Evolutionary conservation across 2,329 filamentous ascomycete species (phyloP).

Genomic region (Cladorrhinum sp.): DNA sequence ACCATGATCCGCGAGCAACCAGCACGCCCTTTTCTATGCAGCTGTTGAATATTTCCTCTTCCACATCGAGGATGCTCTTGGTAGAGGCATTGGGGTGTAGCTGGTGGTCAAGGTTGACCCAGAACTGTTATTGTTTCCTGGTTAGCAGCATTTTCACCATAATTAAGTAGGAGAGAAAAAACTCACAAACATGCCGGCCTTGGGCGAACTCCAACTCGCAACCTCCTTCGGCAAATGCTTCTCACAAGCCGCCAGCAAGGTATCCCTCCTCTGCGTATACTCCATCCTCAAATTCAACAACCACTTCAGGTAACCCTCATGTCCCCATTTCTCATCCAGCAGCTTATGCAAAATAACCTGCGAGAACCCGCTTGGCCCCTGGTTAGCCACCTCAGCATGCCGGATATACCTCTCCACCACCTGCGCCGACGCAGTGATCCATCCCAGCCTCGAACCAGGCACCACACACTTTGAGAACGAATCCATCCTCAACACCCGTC

Average conservation of each 20-base stretch:
- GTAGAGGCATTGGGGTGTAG: constrained; percentile 59
- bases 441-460: constrained; percentile 78
- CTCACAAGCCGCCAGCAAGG: constrained; percentile 77
- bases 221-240: constrained; percentile 70
- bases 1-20: constrained; percentile 85
- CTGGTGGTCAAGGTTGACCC: constrained; percentile 66
- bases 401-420: constrained; percentile 78
- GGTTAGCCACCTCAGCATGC: constrained; percentile 78
- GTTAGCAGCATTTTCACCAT: background rate
- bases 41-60: constrained; percentile 80
- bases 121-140: constrained; percentile 53
- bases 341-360: constrained; percentile 86
- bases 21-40: constrained; percentile 76
- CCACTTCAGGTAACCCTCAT: constrained; percentile 86
- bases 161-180: background rate
- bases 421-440: constrained; percentile 85
- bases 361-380: constrained; percentile 80
- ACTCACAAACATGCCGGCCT: constrained; percentile 90
- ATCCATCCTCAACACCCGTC: constrained; percentile 84
- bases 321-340: constrained; percentile 91
- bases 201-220: constrained; percentile 74
- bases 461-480: constrained; percentile 91
- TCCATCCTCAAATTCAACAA: constrained; percentile 75
- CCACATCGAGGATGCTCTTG: constrained; percentile 62
- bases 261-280: constrained; percentile 77